Base-by-base conservation (phyloP, 768 basidiomycete species). In the Cytidiella melzeri region DNA sequence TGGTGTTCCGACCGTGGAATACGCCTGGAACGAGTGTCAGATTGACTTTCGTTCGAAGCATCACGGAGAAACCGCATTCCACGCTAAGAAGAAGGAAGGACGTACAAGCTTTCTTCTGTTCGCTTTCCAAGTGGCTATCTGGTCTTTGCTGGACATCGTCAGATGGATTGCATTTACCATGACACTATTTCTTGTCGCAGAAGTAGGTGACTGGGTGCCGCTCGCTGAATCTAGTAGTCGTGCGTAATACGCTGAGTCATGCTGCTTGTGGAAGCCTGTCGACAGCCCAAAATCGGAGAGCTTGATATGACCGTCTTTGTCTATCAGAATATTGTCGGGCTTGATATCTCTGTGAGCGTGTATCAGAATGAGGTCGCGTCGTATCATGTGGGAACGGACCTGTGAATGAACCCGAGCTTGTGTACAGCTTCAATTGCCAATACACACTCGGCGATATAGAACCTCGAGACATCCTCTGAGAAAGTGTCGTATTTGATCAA, bases 401-500 rank as follows among this genome's bases (percentile, higher is more conserved):
- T 86, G 66, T 98, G 96, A 55, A 98, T 98, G 67, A 98, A 98
- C 0, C 95, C 96, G 24, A 98, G 80, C 57, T 89, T 83, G 68
- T 99, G 95, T 3, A 99, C 94, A 2, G 95, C 92, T 64, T 98
- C 95, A 54, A 99, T 97, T 6, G 96, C 96, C 15, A 98, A 75
- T 43, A 95, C 87, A 68, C 93, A 97, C 70, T 99, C 87, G n/a
- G 96, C 96, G 62, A 99, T 92, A 68, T 99, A 98, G 67, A 98
- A 98, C 45, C 95, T 80, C 48, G 92, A 92, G 12, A 98, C 95
- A 59, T 98, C 96, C 69, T 98, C 95, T 0, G 90, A 90, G 69
- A 98, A 98, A 0, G 94, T 96, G 64, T 97, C 96, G 69, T 98
- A 97, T 69, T 98, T 97, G 76, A 98, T 97, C 50, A 97, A 75